phyloP scores from a whole-genome alignment of 2,329 filamentous ascomycete genomes.

The Ophiocordyceps sinensis region DNA sequence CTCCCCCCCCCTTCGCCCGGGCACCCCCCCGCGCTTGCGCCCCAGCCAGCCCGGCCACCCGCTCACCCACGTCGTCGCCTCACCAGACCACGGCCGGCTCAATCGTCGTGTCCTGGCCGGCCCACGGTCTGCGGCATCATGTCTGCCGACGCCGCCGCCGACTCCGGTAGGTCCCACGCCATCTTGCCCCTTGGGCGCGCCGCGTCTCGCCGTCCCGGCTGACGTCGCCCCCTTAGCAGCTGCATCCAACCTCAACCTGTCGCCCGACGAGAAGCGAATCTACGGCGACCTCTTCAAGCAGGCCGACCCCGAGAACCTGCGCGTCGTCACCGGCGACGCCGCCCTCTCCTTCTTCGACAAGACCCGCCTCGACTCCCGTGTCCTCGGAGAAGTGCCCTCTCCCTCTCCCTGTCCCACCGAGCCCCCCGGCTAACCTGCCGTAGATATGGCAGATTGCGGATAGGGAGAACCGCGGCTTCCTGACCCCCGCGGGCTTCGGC shows the following conservation, averaged over 20 bases:
- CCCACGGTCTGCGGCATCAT: conserved; percentile 6
- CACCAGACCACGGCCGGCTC: background rate
- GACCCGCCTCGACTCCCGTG: conserved; percentile 71
- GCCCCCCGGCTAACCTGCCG: background rate
- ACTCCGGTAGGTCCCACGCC: conserved; percentile 7
- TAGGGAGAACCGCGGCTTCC: conserved; percentile 84
- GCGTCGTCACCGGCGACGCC: conserved; percentile 88
- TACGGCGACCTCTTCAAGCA: conserved; percentile 89
- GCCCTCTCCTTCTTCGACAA: conserved; percentile 98
- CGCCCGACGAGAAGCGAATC: conserved; percentile 79
- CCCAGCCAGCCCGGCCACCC: background rate
- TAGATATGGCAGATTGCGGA: conserved; percentile 99
- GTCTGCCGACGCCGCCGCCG: conserved; percentile 11
- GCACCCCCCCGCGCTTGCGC: too few relatives aligned
- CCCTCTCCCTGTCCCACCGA: background rate
- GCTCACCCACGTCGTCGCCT: background rate
- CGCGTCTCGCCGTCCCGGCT: background rate
- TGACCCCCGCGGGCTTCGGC: conserved; percentile 87
- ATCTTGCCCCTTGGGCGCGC: background rate
- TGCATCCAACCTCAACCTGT: conserved; percentile 66
- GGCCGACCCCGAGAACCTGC: conserved; percentile 81
- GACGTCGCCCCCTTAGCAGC: conserved; percentile 17
- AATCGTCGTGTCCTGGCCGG: background rate
- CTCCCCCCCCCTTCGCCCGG: background rate
- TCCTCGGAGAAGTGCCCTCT: conserved; percentile 62